Base-by-base conservation (phyloP, 352 stramenopile species). In the Thraustochytrium sp. region DNA sequence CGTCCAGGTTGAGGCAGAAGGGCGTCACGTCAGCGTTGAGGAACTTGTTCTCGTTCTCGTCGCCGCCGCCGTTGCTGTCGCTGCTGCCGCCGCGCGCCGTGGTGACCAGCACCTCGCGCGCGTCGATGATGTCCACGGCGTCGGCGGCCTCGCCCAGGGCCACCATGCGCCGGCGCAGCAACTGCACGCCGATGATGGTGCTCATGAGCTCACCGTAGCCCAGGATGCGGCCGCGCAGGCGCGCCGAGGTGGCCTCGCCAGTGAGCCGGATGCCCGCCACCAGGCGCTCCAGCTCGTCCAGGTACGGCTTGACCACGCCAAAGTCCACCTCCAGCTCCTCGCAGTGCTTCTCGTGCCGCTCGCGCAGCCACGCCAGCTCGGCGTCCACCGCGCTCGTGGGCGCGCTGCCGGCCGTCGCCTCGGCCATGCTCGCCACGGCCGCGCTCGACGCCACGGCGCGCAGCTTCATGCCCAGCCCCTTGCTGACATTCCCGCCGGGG, bases 131-230 rank as follows among this genome's bases (percentile, higher is more conserved):
- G 82, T 91, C 84, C 13, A 94, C 88, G 40, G 89, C 86, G 59
- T 72, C 9, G 26, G 42, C 59, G 34, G 89, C 90, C 29, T 75
- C 74, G 54, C 38, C 38, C 5, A 53, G 26, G 8, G 56, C 73
- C 46, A 29, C 64, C 26, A 75, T 40, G 0, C 90, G 88, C 48
- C 92, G 88, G 3, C 74, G 56, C 86, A 95, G 90, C 44, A 94
- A 90, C 73, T 89, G 92, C 23, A 92, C 85, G 49, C 91, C 92
- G n/a, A 95, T 56, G 63, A 92, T 90, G 31, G 89, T 94, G 68
- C 90, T 94, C 61, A 95, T 86, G 42, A 95, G 86, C 86, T 95
- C 92, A 75, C 92, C 92, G 78, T 94, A 95, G 23, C 90, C 91
- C 21, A 94, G 73, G 34, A 95, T 90, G 23, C 91, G 90, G 53